Evolutionary conservation across 2,329 filamentous ascomycete genomes (phyloP), one percentile per base, ranked within the genome.

Genomic region (Ambrosiella xylebori): DNA sequence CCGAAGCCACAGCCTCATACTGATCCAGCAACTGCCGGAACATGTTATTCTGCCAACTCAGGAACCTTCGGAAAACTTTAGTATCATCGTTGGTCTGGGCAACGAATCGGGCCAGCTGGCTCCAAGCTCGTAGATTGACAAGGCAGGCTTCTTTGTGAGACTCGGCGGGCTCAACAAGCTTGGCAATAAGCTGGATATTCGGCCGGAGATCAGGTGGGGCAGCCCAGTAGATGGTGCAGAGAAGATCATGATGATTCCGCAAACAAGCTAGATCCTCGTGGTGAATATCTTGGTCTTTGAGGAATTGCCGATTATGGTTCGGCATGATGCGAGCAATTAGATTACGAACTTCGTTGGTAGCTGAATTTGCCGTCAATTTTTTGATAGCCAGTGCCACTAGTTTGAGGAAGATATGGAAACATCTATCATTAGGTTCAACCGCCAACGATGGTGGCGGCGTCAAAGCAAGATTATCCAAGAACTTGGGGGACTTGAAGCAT

Each of bases 361-460:
- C 52, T 1, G 71, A 73, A n/a, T 69, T 66, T 3, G 71, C 68
- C 38, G 69, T 70, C 44, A 84, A 69, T 50, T 74, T 74, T 51
- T 72, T 71, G 49, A 85, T 78, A 40, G 75, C 74, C 54, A 82
- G 63, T 1, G 76, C 81, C 40, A 85, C 66, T 13, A 83, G 73
- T 65, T 85, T 86, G 55, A 85, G 70, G 56, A 85, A 82, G 19
- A 85, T 76, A 64, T 85, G 81, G 63, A 85, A 86, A 64, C 80
- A 84, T 17, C 73, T 73, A 64, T 86, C 82, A 47, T 76, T 73
- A 1, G 73, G 68, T 15, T 77, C 72, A 12, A 82, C 66, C 1
- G 68, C 68, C 5, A 85, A 67, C 0, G 70, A 74, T 1, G 77
- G 75, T 1, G 64, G 66, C 1, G 77, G 75, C 1, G 64, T 66